Evolutionary conservation across 805 yeast species (phyloP), one percentile per base, ranked within the genome.

Genomic region (Barnettozyma botsteinii): DNA sequence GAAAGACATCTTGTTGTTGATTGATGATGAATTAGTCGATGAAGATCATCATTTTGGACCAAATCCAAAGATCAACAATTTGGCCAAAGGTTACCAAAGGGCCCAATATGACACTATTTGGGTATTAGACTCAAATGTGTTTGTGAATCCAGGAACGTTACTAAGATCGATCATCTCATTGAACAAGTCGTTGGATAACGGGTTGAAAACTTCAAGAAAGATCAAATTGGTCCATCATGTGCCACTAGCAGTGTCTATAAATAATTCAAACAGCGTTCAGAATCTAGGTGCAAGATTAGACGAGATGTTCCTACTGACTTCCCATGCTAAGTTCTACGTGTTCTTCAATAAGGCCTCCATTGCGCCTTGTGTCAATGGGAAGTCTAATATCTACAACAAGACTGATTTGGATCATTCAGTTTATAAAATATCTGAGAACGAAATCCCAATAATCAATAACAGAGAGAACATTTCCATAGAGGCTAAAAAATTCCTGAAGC

Each of bases 341-440:
- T 79, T 86, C 24, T 76, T 87, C 54, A 87, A 87, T 57, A 76
- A 78, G 44, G 63, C 81, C 9, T 74, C 81, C 5, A 61, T 85
- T 25, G 95, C 95, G 0, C 94, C 96, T 0, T 87, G 96, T 61
- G 93, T 87, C 31, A 87, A 84, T 67, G 96, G 96, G 9, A 87
- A 88, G 56, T 83, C 93, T 8, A 87, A 87, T 53, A 50, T 87
- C 37, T 88, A 84, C 59, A 67, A 89, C 17, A 67, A 77, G 33
- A 75, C 85, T 0, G 83, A 75, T 39, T 61, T 86, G 20, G 86
- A 81, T 56, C 42, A 40, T 12, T 75, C 85, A 0, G 85, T 81
- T 17, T 56, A 63, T 14, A 55, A 49, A 33, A 65, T 69, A 31
- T 65, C 71, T 1, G 50, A 53, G 12, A 52, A 56, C 7, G 46